Base-by-base conservation (phyloP, 257 asterid species). In the Scutellaria galericulata region DNA sequence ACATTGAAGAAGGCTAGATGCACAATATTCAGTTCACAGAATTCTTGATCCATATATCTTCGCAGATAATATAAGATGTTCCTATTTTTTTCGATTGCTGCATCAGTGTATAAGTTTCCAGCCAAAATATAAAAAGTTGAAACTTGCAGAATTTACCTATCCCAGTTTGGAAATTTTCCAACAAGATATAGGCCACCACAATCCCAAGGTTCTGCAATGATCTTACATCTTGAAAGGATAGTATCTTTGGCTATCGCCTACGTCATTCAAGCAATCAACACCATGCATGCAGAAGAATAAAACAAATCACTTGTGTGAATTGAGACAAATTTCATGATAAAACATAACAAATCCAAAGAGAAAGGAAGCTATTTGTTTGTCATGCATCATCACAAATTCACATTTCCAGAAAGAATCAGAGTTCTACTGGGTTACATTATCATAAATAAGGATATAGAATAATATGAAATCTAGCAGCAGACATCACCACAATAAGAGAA, bases 181-280 rank as follows among this genome's bases (percentile, higher is more conserved):
- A 95, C 99, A 71, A 95, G 97, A 85, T 95, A 95, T 56, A 95
- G 90, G 27, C 96, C 99, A 77, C 98, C 98, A 79, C 99, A 95
- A 75, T 91, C 98, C 98, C 99, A 95, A 75, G 99, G 98, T 79
- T 95, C 99, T 24, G 98, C 88, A 75, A 95, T 92, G 74, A 91
- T 83, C 84, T 95, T 95, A 70, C 96, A 94, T 80, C 97, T 90
- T 48, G 98, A 90, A n/a, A 95, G 84, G 79, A 95, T 72, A 60
- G 69, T 81, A 66, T 95, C 99, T 83, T 88, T 94, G 70, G 98
- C 97, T 68, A 94, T 94, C 70, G 90, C 97, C 99, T 94, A 92
- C 84, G 79, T 52, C 57, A 72, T 31, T 67, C 13, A 50, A 75
- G 27, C 52, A 67, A 46, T 65, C 54, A 64, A 75, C 54, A 61